These are phyloP conservation scores for Eimeria maxima DNA, from an alignment of 169 alveolate species.

Conservation along the genomic window DNA sequence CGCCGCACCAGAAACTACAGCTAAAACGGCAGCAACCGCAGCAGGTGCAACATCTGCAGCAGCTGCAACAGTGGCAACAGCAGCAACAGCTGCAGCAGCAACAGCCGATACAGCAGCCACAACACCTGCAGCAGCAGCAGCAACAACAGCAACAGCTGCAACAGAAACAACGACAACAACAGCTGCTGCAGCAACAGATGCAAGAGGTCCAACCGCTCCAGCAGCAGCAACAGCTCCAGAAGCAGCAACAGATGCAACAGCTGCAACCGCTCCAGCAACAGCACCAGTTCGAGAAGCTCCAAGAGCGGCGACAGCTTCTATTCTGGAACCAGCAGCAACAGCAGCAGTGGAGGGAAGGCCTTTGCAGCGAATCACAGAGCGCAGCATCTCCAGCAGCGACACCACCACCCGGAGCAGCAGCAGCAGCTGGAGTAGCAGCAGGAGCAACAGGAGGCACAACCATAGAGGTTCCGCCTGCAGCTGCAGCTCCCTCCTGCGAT, in stretches of 20 bases:
- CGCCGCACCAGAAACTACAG: not conserved
- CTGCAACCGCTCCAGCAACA: too few species aligned
- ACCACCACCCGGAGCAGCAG: not conserved
- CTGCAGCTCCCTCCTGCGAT: not conserved
- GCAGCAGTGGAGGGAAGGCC: not conserved
- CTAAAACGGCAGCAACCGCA: not conserved
- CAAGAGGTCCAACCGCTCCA: not conserved
- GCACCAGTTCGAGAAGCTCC: not conserved
- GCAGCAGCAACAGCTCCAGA: not conserved
- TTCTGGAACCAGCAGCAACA: not conserved
- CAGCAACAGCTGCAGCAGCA: not conserved
- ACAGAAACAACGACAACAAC: not conserved
- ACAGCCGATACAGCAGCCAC: not conserved
- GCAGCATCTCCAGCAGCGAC: slow-evolving; percentile 15
- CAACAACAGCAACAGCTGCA: not conserved
- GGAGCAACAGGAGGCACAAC: slow-evolving; percentile 6
- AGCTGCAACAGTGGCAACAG: not conserved
- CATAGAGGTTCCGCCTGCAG: not conserved
- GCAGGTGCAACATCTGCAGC: not conserved
- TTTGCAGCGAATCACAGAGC: not conserved
- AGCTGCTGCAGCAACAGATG: not conserved
- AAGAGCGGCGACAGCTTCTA: not conserved
- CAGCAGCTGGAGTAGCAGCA: slow-evolving; percentile 33
- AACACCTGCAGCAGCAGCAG: not conserved
- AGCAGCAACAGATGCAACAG: too few species aligned